Evolutionary conservation across 2,329 filamentous ascomycete species (phyloP), one percentile per base, ranked within the genome.

Genomic region (Taxawa tesnikishii): DNA sequence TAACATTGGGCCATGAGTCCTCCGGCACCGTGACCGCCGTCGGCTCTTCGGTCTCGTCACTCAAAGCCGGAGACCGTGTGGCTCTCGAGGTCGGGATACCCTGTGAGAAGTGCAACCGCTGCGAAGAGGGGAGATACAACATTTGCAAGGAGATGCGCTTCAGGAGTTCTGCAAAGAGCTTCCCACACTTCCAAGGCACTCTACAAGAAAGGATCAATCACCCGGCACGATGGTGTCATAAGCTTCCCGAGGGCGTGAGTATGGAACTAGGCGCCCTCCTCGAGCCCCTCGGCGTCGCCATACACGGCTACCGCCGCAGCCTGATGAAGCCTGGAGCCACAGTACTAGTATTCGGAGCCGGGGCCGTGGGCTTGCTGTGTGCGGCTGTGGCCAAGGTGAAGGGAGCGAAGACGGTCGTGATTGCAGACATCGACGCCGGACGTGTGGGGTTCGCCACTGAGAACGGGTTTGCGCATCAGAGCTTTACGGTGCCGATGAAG

Each of bases 71-170:
- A 36, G 87, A 94, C 60, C 77, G 82, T 46, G 79, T 94, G 13
- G 85, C 88, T n/a, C 65, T 96, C 26, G 88, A 96, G 66, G 88
- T 92, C 10, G 88, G 88, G 31, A 71, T 83, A 32, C 83, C 85
- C 1, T 96, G 88, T 62, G 75, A 81, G 24, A 48, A 53, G 25
- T 77, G 73, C 47, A 53, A 60, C 14, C 55, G 68, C 31, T 77
- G 73, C 47, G 54, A 58, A 26, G 59, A 65, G 34, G 70, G 68
- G 31, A 55, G 72, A 31, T 76, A 76, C 49, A 77, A 77, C 43
- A 71, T 77, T 41, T 77, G 73, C 56, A 65, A 65, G 15, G 56
- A 56, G 6, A 65, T 77, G 60, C 59, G 58, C 25, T 76, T 76
- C 47, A 51, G 70, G 38, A 70, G 65, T 43, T 71, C 66, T 33